Evolutionary conservation across 352 stramenopile genomes (phyloP).

Genomic region (Phytophthora cryptogea): DNA sequence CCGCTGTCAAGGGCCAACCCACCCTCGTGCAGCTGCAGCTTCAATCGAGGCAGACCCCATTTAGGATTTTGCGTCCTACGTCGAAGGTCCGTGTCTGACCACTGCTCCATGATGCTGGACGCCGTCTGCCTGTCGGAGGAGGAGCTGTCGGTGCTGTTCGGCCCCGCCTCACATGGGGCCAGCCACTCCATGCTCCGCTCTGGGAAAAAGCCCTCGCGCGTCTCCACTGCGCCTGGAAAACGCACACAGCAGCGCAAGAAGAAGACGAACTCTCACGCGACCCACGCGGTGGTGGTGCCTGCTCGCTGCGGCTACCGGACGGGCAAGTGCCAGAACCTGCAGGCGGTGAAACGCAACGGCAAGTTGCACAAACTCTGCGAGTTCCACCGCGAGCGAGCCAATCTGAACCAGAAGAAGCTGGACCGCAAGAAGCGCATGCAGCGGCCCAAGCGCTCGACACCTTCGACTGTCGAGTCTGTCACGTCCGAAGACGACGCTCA

Average conservation of each 20-base stretch:
- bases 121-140: constrained; percentile 36
- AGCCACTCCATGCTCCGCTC: not conserved
- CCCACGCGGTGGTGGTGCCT: constrained; percentile 16
- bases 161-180: constrained; percentile 23
- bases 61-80: constrained; percentile 34
- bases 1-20: constrained; percentile 25
- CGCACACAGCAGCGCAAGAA: constrained; percentile 8
- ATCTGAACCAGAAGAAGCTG: constrained; percentile 87
- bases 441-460: constrained; percentile 29
- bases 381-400: constrained; percentile 83
- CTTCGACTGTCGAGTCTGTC: constrained; percentile 45
- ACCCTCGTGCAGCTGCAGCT: constrained; percentile 29
- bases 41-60: constrained; percentile 30
- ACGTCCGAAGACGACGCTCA: constrained; percentile 45
- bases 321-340: constrained; percentile 81
- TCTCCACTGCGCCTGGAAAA: constrained; percentile 17
- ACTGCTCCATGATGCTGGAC: constrained; percentile 22
- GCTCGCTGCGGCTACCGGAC: constrained; percentile 79
- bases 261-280: constrained; percentile 7
- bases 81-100: not conserved
- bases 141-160: constrained; percentile 38
- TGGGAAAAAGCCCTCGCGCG: constrained; percentile 16
- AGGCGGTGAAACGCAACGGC: constrained; percentile 81
- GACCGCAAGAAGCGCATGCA: constrained; percentile 84
- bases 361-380: constrained; percentile 88